Percentiles rank a stretch among this genome's conserved stretches.
Conservation (phyloP, 2,329 filamentous ascomycete genomes). For the Dothideomycetidae sp. region DNA sequence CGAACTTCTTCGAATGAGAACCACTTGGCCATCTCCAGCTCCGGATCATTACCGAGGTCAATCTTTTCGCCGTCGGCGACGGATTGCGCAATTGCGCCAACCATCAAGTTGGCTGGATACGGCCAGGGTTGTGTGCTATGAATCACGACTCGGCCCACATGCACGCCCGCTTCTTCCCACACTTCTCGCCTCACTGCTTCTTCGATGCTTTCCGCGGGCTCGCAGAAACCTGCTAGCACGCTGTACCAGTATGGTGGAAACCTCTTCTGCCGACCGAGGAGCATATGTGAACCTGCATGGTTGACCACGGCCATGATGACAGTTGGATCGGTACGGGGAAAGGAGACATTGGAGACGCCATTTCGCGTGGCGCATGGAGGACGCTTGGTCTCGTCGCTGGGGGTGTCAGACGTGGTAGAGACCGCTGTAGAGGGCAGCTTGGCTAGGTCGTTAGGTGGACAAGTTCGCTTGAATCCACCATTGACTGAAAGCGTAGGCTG, state of each 20-base stretch:
- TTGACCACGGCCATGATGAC: constrained; percentile 92
- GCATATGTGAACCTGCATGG: constrained; percentile 57
- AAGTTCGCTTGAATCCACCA: constrained; percentile 67
- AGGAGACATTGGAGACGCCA: constrained; percentile 78
- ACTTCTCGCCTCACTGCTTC: constrained; percentile 38
- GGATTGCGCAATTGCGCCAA: constrained; percentile 68
- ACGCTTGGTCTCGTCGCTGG: constrained; percentile 32
- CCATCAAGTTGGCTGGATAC: constrained; percentile 41
- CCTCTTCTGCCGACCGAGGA: constrained; percentile 72
- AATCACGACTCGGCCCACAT: constrained; percentile 36
- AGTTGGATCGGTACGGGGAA: constrained; percentile 84
- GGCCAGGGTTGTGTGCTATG: constrained; percentile 40
- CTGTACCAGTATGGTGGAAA: constrained; percentile 80
- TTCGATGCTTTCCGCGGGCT: constrained; percentile 37
- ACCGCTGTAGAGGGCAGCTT: constrained; percentile 26
- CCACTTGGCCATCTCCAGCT: constrained; percentile 84
- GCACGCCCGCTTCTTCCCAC: constrained; percentile 36
- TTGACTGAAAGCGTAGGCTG: constrained; percentile 65
- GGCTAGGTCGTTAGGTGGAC: constrained; percentile 54
- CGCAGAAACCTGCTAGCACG: constrained; percentile 51
- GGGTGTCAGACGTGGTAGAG: constrained; percentile 19
- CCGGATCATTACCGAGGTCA: constrained; percentile 72
- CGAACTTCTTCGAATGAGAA: constrained; percentile 67
- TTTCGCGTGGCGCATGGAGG: constrained; percentile 65
- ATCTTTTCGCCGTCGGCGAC: constrained; percentile 64